A percentile compares a stretch with the other conserved stretches of the same genome.
These are phyloP conservation scores for Xylaria sp. DNA, from an alignment of 2,329 filamentous ascomycete species.

Conservation along the genomic window DNA sequence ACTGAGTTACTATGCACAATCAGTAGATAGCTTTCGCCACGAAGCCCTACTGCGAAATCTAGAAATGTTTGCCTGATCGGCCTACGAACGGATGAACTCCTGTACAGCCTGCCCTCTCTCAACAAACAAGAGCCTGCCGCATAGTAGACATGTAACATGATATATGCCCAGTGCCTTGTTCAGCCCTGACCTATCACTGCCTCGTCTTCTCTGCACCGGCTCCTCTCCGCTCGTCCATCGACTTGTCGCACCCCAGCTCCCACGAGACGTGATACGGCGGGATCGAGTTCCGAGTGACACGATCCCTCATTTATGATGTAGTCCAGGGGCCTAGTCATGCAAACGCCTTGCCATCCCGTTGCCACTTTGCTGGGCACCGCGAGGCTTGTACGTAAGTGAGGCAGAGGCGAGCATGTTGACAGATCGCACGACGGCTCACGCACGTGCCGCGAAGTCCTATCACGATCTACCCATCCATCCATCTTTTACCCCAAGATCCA, in stretches of 20 bases:
- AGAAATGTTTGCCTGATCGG: neutral
- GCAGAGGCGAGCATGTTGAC: constrained; percentile 1
- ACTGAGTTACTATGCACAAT: neutral
- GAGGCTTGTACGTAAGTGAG: neutral
- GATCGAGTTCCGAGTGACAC: constrained; percentile 26
- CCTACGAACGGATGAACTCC: neutral
- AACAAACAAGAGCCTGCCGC: neutral
- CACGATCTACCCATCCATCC: neutral
- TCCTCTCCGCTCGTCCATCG: constrained; percentile 8
- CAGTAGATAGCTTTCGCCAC: neutral
- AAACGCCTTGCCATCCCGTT: constrained; percentile 13
- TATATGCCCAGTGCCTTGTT: neutral
- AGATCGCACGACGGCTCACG: constrained; percentile 4
- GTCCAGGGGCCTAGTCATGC: constrained; percentile 14
- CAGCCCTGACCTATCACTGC: neutral
- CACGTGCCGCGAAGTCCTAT: constrained; percentile 9
- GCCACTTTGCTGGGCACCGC: constrained; percentile 1
- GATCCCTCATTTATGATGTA: constrained; percentile 10
- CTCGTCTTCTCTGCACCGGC: neutral
- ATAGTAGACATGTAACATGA: constrained; percentile 14
- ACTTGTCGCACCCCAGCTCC: constrained; percentile 12
- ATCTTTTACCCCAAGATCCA: neutral
- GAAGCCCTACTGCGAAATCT: neutral
- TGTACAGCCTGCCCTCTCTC: neutral
- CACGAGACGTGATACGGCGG: constrained; percentile 24